Percentiles rank a stretch among this genome's conserved stretches.
phyloP scores from a whole-genome alignment of 2,329 filamentous ascomycete genomes.

The Penicillium sp. region DNA sequence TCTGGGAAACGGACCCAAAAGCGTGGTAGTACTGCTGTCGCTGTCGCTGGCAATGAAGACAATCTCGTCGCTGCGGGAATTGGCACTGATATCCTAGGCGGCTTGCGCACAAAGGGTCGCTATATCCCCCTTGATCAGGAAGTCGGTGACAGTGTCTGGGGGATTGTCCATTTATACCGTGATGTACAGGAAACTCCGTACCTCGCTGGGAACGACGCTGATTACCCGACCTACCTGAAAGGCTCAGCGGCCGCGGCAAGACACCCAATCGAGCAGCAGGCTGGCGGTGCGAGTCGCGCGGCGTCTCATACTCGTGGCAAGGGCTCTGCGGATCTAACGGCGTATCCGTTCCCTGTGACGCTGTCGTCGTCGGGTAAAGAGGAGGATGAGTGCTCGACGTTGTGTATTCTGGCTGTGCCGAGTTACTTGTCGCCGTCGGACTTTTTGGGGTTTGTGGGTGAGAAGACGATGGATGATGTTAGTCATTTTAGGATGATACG shows the following conservation, averaged over 20 bases:
- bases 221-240: conserved; percentile 51
- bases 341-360: conserved; percentile 28
- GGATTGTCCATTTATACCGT: conserved; percentile 90
- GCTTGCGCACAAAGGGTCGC: conserved; percentile 80
- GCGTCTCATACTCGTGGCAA: conserved; percentile 14
- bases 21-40: conserved; percentile 23
- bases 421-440: conserved; percentile 92
- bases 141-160: conserved; percentile 84
- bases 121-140: conserved; percentile 73
- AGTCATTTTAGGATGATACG: conserved; percentile 94
- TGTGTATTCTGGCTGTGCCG: conserved; percentile 93
- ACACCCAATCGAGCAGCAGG: conserved; percentile 34
- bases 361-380: conserved; percentile 18
- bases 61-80: conserved; percentile 55
- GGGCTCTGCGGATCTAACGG: conserved; percentile 17
- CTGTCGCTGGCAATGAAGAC: conserved; percentile 45
- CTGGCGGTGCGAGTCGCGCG: conserved; percentile 31
- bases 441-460: conserved; percentile 88
- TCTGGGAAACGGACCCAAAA: conserved; percentile 32
- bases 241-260: conserved; percentile 45
- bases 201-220: conserved; percentile 53
- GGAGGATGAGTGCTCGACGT: conserved; percentile 74
- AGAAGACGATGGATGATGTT: conserved; percentile 82
- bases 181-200: conserved; percentile 76
- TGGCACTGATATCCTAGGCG: conserved; percentile 61